Evolutionary conservation across 1,139 yeast genomes (phyloP), one percentile per base, ranked within the genome.

Genomic region (Meyerozyma smithsonii): DNA sequence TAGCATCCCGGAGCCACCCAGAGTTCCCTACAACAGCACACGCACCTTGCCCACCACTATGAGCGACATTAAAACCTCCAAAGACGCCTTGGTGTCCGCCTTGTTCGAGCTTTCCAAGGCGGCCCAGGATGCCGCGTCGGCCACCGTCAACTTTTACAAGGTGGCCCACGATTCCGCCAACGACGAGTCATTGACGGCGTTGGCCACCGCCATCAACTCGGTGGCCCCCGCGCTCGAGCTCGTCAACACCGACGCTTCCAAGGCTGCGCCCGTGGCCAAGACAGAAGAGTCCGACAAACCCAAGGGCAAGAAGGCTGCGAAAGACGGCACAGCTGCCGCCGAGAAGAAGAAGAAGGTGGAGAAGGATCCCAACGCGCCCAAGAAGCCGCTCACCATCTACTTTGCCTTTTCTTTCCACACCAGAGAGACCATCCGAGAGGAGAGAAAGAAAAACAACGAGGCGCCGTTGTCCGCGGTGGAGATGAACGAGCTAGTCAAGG

Each of bases 31-130:
- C 24, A 11, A 11, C 6, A 23, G 4, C 25, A 23, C 25, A 11
- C 24, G 2, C 24, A 21, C 2, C 4, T 11, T 3, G 10, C n/a
- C 12, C n/a, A 14, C 17, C 8, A 28, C 16, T 12, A 65, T 64
- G 71, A 48, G 67, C 35, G 70, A 64, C 38, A 56, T 61, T 44
- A 66, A 69, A 55, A 55, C 58, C 42, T 64, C 72, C 28, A 68
- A 68, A 55, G 72, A 69, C 54, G 61, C 81, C 62, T 73, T 86
- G 37, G 89, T 87, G 46, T 77, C 94, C 34, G 77, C 95, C 5
- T 75, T 87, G 44, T 83, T 82, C 54, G 89, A 84, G 58, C 75
- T 87, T 44, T 81, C 94, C 39, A 84, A 81, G 55, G 86, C 90
- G 16, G 90, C 95, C 35, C 79, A 75, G 47, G 89, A 84, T 42